Evolutionary conservation across 2,329 filamentous ascomycete genomes (phyloP).

Genomic region (Botrytis elliptica): DNA sequence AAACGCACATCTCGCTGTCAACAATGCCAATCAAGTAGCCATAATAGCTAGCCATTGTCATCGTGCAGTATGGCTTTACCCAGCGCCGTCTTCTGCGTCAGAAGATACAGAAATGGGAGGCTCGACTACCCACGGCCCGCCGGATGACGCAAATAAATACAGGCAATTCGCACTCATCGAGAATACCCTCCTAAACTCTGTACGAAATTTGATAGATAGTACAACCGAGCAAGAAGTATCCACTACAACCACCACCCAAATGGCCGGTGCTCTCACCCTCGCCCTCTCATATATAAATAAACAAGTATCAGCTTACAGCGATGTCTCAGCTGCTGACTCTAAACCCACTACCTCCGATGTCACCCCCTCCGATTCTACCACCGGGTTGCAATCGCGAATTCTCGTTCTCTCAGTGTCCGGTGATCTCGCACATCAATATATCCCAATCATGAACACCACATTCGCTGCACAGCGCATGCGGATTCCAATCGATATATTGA

Average conservation of each 20-base stretch:
- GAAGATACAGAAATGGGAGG: constrained; percentile 61
- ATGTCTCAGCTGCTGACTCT: constrained; percentile 37
- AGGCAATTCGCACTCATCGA: constrained; percentile 88
- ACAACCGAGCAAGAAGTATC: constrained; percentile 66
- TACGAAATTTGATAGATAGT: constrained; percentile 68
- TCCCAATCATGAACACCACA: constrained; percentile 97
- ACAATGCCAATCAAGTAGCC: constrained; percentile 89
- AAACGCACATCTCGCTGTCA: constrained; percentile 93
- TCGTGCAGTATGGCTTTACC: constrained; percentile 87
- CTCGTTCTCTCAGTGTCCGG: constrained; percentile 86
- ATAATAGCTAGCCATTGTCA: constrained; percentile 87
- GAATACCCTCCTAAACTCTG: constrained; percentile 70
- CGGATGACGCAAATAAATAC: constrained; percentile 75
- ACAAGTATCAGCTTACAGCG: constrained; percentile 41
- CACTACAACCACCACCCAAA: constrained; percentile 74
- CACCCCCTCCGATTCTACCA: constrained; percentile 37
- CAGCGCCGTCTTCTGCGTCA: constrained; percentile 46
- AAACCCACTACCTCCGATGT: constrained; percentile 29
- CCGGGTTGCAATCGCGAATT: constrained; percentile 73
- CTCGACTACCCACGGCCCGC: constrained; percentile 34
- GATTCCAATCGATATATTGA: constrained; percentile 89
- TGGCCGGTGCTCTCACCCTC: constrained; percentile 86
- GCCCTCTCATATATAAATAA: constrained; percentile 91
- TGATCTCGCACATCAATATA: constrained; percentile 85
- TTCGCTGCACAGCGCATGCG: constrained; percentile 88